phyloP scores from a whole-genome alignment of 2,329 filamentous ascomycete genomes.

The Parafenestella ontariensis region DNA sequence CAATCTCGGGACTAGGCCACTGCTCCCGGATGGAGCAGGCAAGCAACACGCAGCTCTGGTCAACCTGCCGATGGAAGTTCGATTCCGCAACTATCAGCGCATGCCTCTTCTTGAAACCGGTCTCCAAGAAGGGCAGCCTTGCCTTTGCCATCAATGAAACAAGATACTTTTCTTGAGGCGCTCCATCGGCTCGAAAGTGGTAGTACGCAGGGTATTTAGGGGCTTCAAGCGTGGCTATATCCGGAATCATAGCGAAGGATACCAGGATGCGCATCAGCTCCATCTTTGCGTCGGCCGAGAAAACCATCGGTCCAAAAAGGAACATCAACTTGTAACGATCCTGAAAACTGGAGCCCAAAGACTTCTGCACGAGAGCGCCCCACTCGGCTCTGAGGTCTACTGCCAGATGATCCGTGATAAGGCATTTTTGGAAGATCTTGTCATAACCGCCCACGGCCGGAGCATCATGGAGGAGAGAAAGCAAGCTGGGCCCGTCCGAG shows the following conservation, averaged over 20 bases:
- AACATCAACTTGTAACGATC: constrained; percentile 55
- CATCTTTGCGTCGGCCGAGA: constrained; percentile 49
- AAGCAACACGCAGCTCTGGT: constrained; percentile 47
- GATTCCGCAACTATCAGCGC: constrained; percentile 39
- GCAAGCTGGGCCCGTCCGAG: constrained; percentile 9
- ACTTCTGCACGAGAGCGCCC: constrained; percentile 54
- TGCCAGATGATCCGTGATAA: constrained; percentile 52
- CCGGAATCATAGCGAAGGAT: constrained; percentile 53
- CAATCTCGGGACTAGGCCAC: constrained; percentile 50
- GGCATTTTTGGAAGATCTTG: constrained; percentile 34
- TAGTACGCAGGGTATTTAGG: constrained; percentile 43
- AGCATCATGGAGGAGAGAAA: constrained; percentile 41
- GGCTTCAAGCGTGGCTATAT: constrained; percentile 49
- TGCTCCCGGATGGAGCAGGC: constrained; percentile 49
- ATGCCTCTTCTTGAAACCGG: constrained; percentile 19
- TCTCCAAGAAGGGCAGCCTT: constrained; percentile 42
- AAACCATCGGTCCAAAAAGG: constrained; percentile 55
- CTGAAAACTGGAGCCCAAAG: constrained; percentile 26
- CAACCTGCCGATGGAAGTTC: constrained; percentile 26
- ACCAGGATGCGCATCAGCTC: constrained; percentile 53
- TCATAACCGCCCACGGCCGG: constrained; percentile 51
- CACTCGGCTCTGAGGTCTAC: constrained; percentile 51
- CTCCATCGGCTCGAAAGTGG: constrained; percentile 47
- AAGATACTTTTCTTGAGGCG: constrained; percentile 25
- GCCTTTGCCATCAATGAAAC: constrained; percentile 26